Evolutionary conservation across 2,329 filamentous ascomycete genomes (phyloP), one percentile per base, ranked within the genome.

Genomic region (Sporothrix protearum): DNA sequence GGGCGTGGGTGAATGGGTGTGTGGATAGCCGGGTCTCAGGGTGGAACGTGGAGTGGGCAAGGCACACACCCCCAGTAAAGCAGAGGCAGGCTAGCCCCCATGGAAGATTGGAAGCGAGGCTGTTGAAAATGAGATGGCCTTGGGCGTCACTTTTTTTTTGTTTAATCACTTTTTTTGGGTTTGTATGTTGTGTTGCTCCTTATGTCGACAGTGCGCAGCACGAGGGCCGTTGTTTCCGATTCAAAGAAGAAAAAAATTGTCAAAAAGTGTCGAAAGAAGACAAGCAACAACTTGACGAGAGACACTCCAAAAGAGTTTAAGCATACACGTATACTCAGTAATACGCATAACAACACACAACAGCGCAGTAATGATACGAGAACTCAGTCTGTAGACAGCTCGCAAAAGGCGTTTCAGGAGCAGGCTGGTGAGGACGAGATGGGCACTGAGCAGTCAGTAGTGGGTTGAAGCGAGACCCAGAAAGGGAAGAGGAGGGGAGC

Each of bases 71-170:
- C 57, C 33, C 22, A n/a, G n/a, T 8, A 63, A 6, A 14, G 33
- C 57, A 42, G 36, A 63, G 33, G 16, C 45, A 3, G 47, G 49
- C 33, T 63, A 42, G 57, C 59, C 59, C n/a, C 59, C 19, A 63
- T 42, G n/a, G 57, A 63, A 42, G n/a, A 64, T 42, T 42, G 59
- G 59, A 64, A 45, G 59, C 59, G 36, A 45, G 59, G 59, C 59
- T 64, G 22, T 64, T 25, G 36, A 64, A 64, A 45, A 64, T 3
- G 59, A 42, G 59, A 28, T 47, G 42, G 42, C 42, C 42, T 47
- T 45, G 59, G 36, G 1, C 59, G 14, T 42, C 8, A 63, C 9
- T n/a, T 10, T 61, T 39, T 61, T 61, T 25, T 61, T 53, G 22
- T 53, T 53, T 53, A 22, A 19, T 47, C 42, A 33, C 10, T 45